Conservation (phyloP, 305 asterid species). For the Solanum hybrid region DNA sequence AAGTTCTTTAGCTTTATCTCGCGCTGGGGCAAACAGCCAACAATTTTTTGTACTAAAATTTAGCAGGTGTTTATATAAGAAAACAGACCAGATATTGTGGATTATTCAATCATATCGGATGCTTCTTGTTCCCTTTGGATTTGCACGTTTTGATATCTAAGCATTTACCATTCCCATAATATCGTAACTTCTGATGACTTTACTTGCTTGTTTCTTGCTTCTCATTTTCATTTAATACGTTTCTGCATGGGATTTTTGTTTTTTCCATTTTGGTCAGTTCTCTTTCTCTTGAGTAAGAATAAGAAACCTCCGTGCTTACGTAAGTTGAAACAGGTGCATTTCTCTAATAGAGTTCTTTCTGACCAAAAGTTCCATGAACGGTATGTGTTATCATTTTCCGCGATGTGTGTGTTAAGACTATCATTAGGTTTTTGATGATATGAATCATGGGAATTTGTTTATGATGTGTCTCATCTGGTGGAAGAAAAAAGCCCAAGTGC, state of each 20-base stretch:
- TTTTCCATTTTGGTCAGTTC: not conserved
- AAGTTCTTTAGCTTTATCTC: not conserved
- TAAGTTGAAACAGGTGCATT: not conserved
- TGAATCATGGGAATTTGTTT: not conserved
- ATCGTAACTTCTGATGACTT: not conserved
- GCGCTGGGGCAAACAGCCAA: not conserved
- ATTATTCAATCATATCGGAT: not conserved
- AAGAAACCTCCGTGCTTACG: not conserved
- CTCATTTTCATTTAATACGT: not conserved
- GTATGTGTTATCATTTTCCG: not conserved
- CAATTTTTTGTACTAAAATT: not conserved
- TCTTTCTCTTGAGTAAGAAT: not conserved
- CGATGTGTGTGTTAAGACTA: not conserved
- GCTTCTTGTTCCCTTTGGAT: not conserved
- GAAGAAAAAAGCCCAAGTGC: not conserved
- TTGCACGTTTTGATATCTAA: not conserved
- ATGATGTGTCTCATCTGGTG: not conserved
- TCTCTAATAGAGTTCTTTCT: not conserved
- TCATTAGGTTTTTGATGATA: not conserved
- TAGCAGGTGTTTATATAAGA: not conserved
- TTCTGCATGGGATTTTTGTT: not conserved
- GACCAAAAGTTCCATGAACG: not conserved
- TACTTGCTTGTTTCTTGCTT: not conserved
- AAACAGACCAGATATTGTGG: not conserved
- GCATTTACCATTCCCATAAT: not conserved